These are phyloP conservation scores for Lactarius pseudohatsudake DNA, from an alignment of 768 basidiomycete genomes.

Conservation along the genomic window DNA sequence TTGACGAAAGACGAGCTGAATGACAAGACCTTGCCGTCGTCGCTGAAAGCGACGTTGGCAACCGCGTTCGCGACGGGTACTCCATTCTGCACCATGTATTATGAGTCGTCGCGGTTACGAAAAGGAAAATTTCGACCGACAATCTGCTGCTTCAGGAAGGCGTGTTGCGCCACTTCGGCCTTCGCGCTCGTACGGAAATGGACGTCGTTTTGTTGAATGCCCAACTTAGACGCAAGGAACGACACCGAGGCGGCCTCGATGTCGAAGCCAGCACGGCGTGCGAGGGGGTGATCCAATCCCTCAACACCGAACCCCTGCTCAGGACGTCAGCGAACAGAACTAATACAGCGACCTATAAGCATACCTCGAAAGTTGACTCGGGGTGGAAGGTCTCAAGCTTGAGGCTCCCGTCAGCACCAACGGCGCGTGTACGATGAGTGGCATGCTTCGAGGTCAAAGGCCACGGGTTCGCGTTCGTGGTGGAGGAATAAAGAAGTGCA, in stretches of 20 bases:
- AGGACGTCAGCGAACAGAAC: background rate
- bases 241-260: slow-evolving; percentile 31
- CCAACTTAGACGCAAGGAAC: slow-evolving; percentile 31
- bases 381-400: slow-evolving; percentile 34
- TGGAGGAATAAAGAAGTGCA: slow-evolving; percentile 31
- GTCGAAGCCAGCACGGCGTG: slow-evolving; percentile 30
- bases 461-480: slow-evolving; percentile 29
- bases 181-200: slow-evolving; percentile 27
- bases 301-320: slow-evolving; percentile 31
- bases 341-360: too few relatives aligned
- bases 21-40: slow-evolving; percentile 42
- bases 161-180: slow-evolving; percentile 25
- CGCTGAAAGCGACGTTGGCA: slow-evolving; percentile 46
- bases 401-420: slow-evolving; percentile 24
- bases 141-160: too few relatives aligned
- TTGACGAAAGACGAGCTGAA: slow-evolving; percentile 50
- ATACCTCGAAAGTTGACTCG: slow-evolving; percentile 32
- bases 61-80: slow-evolving; percentile 43
- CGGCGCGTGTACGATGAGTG: slow-evolving; percentile 30
- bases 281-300: slow-evolving; percentile 29
- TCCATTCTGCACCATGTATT: slow-evolving; percentile 33
- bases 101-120: background rate
- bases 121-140: slow-evolving; percentile 12
- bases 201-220: slow-evolving; percentile 25
- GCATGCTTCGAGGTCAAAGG: slow-evolving; percentile 28